These are phyloP conservation scores for Discostella stelligeroides DNA, from an alignment of 108 stramenopile genomes.

Conservation along the genomic window DNA sequence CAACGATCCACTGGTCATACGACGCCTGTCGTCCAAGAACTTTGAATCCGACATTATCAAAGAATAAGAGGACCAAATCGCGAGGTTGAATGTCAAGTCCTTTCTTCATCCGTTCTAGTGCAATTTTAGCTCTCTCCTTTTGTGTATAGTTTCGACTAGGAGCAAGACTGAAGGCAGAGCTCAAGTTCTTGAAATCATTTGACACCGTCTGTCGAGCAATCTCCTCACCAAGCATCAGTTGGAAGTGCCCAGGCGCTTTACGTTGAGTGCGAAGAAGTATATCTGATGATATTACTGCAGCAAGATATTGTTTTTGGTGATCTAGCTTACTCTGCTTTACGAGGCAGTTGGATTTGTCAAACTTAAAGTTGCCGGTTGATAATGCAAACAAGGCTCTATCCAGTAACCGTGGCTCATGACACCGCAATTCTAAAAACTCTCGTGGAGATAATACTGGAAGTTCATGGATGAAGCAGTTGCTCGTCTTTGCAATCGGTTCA, in stretches of 20 bases:
- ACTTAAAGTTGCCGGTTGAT: background rate
- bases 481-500: background rate
- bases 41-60: constrained; percentile 10
- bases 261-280: too few relatives aligned
- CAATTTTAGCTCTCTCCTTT: background rate
- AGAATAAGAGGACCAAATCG: constrained; percentile 1
- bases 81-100: background rate
- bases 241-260: constrained; percentile 1
- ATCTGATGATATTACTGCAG: too few relatives aligned
- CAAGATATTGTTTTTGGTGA: too few relatives aligned
- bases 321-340: background rate
- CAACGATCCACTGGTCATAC: constrained; percentile 9
- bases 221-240: constrained; percentile 7
- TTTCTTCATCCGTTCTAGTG: background rate
- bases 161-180: constrained; percentile 1
- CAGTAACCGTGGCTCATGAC: background rate
- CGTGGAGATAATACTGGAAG: background rate
- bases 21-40: constrained; percentile 5
- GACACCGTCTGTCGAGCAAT: background rate
- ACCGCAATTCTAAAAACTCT: background rate
- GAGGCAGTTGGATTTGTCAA: background rate
- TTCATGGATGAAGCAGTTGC: background rate
- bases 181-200: background rate
- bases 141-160: background rate
- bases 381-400: background rate